These are phyloP conservation scores for Thraustotheca clavata DNA, from an alignment of 352 stramenopile genomes.

Conservation along the genomic window DNA sequence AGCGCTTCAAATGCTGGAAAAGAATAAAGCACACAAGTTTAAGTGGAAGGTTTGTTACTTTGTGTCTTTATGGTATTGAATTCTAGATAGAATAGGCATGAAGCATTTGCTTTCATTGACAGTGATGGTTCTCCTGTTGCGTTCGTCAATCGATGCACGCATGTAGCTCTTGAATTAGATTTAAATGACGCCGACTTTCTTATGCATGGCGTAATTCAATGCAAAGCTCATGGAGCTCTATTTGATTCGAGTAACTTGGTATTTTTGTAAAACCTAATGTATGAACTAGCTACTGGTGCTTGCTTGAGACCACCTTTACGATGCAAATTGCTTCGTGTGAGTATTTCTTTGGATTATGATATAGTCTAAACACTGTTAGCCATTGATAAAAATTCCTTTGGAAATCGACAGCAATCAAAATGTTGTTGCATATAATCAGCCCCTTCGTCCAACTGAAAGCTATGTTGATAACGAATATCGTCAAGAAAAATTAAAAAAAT, in stretches of 20 bases:
- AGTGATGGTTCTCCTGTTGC: background rate
- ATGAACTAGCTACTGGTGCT: background rate
- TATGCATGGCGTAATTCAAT: slow-evolving; percentile 66
- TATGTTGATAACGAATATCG: slow-evolving; percentile 33
- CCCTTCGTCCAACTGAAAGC: slow-evolving; percentile 17
- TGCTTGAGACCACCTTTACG: slow-evolving; percentile 14
- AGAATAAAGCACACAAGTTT: slow-evolving; percentile 15
- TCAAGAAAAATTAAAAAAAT: slow-evolving; percentile 32
- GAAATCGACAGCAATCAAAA: slow-evolving; percentile 32
- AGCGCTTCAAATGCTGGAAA: background rate
- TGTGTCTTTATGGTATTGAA: background rate
- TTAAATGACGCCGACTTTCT: slow-evolving; percentile 78
- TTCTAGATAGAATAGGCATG: background rate
- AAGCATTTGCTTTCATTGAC: slow-evolving; percentile 11
- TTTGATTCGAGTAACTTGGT: slow-evolving; percentile 44
- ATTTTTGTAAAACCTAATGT: background rate
- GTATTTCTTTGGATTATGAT: background rate
- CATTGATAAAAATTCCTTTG: slow-evolving; percentile 33
- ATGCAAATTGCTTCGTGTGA: slow-evolving; percentile 30
- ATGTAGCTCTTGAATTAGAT: slow-evolving; percentile 66
- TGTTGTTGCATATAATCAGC: slow-evolving; percentile 29
- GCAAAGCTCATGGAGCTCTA: slow-evolving; percentile 71
- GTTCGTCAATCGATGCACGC: slow-evolving; percentile 18
- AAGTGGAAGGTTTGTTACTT: slow-evolving; percentile 7
- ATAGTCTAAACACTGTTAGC: slow-evolving; percentile 23